Base-by-base conservation (phyloP, 2,329 filamentous ascomycete genomes). In the Pseudocercospora macadamiae region DNA sequence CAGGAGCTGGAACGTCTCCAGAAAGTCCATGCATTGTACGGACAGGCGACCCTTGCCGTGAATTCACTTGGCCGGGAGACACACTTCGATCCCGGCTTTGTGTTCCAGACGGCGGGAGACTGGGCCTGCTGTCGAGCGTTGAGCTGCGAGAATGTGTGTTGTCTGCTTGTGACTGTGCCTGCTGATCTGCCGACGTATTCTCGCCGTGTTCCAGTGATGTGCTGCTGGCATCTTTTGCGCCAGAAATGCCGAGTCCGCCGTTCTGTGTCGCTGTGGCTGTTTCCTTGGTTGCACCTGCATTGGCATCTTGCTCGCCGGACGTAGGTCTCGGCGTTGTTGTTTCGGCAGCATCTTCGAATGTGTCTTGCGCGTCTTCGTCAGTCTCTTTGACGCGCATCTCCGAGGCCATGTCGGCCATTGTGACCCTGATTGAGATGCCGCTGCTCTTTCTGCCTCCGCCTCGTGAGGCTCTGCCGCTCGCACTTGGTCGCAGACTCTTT, bases 261-360 rank as follows among this genome's bases (percentile, higher is more conserved):
- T 49, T 53, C 19, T 37, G 32, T 42, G 49, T 26, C n/a, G 49
- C 32, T 2, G 49, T 53, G 32, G 49, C 49, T 39, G 49, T 19
- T n/a, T 54, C 51, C 7, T 30, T 30, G 28, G 32, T 74, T 56
- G 55, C 63, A 21, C 61, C 68, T 42, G 52, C 63, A 58, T 53
- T 55, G 48, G 44, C 47, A 21, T 49, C 47, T 21, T n/a, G 25
- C 26, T 49, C 26, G 23, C 8, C n/a, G 10, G 47, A 32, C 16
- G 45, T 26, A 18, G 63, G 59, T 56, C 26, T 42, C 23, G 57
- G 57, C 36, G 62, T 59, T 21, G 62, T 62, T 45, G 57, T 54
- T 14, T 49, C 47, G n/a, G 47, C 26, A 55, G 90, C 91, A 80
- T 96, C 91, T 77, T 96, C 91, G 70, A 96, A 96, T 14, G 84